Conservation (phyloP, 192 early-diverging fungal species). For the Podila epigama region DNA sequence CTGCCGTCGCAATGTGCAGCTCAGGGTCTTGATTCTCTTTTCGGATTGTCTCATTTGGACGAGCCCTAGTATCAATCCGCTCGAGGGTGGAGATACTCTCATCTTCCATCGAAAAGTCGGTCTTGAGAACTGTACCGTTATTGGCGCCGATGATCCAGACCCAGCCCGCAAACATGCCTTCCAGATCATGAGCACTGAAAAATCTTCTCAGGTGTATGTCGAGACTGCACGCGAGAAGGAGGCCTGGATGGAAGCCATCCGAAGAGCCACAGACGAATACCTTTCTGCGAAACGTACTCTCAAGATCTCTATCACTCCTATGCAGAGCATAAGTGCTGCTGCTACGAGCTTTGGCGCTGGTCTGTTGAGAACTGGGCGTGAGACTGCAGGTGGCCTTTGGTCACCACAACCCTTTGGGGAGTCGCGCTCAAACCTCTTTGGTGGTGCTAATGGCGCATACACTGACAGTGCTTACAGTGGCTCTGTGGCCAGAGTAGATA, state of each 20-base stretch:
- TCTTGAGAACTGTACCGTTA: constrained; percentile 63
- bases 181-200: constrained; percentile 81
- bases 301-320: constrained; percentile 53
- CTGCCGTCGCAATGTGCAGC: constrained; percentile 77
- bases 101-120: constrained; percentile 75
- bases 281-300: constrained; percentile 65
- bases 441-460: not conserved
- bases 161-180: constrained; percentile 73
- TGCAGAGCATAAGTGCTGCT: constrained; percentile 35
- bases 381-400: constrained; percentile 23
- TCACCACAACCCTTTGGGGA: constrained; percentile 14
- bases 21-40: constrained; percentile 75
- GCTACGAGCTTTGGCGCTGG: constrained; percentile 25
- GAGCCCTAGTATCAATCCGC: constrained; percentile 58
- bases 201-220: constrained; percentile 81
- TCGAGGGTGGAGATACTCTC: constrained; percentile 70
- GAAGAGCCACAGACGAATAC: constrained; percentile 62
- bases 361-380: constrained; percentile 14
- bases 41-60: constrained; percentile 82
- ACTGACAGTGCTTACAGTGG: no score
- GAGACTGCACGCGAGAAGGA: constrained; percentile 59
- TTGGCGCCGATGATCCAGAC: constrained; percentile 57
- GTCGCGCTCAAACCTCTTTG: constrained; percentile 1
- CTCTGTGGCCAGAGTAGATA: no score
- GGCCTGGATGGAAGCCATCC: constrained; percentile 71